Percentiles rank a stretch among this genome's conserved stretches.
Evolutionary conservation across 768 basidiomycete species (phyloP).

Genomic region (Hypholoma fasciculare): DNA sequence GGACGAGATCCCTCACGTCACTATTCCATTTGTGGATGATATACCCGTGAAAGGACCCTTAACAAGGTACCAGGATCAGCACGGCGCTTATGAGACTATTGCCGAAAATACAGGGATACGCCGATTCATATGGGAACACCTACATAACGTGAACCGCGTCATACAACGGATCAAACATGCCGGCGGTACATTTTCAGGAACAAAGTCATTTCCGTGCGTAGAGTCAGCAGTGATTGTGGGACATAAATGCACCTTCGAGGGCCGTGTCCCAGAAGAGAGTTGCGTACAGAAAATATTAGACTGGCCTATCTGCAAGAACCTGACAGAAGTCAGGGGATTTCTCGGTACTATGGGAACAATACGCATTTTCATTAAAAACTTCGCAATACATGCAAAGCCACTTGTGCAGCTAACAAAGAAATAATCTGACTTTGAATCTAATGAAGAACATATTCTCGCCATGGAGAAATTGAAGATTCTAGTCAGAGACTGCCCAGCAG

Average conservation of each 20-base stretch:
- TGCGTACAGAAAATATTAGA: conserved; percentile 24
- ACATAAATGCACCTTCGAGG: conserved; percentile 24
- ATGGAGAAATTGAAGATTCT: conserved; percentile 14
- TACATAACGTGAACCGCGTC: conserved; percentile 28
- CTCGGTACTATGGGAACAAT: conserved; percentile 26
- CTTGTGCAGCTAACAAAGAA: conserved; percentile 27
- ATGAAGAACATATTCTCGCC: conserved; percentile 14
- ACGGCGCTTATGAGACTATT: conserved; percentile 21
- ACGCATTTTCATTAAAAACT: conserved; percentile 29
- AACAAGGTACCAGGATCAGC: conserved; percentile 24
- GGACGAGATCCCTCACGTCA: conserved; percentile 22
- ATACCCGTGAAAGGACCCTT: conserved; percentile 29
- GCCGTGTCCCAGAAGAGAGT: conserved; percentile 22
- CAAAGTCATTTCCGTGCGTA: conserved; percentile 28
- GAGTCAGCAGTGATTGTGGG: conserved; percentile 22
- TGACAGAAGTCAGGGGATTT: conserved; percentile 24
- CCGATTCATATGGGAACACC: conserved; percentile 40
- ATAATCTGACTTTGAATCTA: conserved; percentile 27
- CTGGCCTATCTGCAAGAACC: conserved; percentile 25
- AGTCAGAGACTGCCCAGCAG: conserved; percentile 4
- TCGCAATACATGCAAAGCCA: conserved; percentile 14
- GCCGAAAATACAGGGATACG: conserved; percentile 27
- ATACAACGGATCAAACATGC: conserved; percentile 28
- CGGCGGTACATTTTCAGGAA: conserved; percentile 32
- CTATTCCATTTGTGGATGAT: conserved; percentile 31